Evolutionary conservation across 306 rosid species (phyloP).

Genomic region (Crataegus laevigata): DNA sequence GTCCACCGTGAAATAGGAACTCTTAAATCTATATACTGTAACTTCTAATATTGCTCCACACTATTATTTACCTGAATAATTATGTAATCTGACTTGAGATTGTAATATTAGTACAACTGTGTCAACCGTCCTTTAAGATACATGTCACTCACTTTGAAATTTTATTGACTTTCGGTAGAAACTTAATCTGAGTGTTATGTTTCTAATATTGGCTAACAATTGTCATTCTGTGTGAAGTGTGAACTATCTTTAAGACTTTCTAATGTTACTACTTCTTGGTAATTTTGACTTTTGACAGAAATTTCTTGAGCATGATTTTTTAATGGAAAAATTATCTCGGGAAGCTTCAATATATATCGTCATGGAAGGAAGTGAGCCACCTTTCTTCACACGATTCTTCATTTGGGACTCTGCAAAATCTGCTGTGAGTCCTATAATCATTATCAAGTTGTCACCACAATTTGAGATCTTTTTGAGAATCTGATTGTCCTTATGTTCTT

Average conservation of each 20-base stretch:
- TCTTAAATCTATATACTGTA: neutral
- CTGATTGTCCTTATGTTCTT: slow-evolving; percentile 16
- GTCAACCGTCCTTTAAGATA: neutral
- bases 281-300: slow-evolving; percentile 44
- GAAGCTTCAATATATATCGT: slow-evolving; percentile 65
- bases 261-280: slow-evolving; percentile 3
- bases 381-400: slow-evolving; percentile 96
- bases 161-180: neutral
- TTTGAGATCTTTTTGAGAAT: slow-evolving; percentile 12
- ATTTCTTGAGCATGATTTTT: slow-evolving; percentile 83
- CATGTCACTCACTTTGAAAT: neutral
- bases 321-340: slow-evolving; percentile 61
- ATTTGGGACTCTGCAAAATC: slow-evolving; percentile 86
- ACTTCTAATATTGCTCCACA: neutral
- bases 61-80: neutral
- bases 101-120: neutral
- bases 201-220: neutral
- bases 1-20: neutral
- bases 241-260: slow-evolving; percentile 12
- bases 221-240: neutral
- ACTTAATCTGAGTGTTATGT: neutral
- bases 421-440: slow-evolving; percentile 41
- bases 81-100: neutral
- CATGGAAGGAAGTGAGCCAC: slow-evolving; percentile 92
- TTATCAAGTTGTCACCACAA: neutral